Evolutionary conservation across 306 rosid species (phyloP), one percentile per base, ranked within the genome.

Genomic region (Mimosa pudica): DNA sequence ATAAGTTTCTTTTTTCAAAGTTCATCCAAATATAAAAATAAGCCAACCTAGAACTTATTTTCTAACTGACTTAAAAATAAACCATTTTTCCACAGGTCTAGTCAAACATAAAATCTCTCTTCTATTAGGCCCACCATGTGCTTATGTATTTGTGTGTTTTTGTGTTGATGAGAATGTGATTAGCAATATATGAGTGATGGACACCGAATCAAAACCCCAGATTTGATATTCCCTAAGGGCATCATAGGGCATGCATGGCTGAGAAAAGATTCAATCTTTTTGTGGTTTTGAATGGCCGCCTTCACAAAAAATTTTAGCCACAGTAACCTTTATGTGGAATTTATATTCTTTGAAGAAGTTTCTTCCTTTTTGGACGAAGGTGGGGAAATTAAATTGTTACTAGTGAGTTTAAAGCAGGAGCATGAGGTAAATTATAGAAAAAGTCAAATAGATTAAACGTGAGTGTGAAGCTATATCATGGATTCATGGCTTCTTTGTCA

Each of bases 241-340:
- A 18, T 38, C 42, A 38, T 38, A 38, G 42, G 42, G 42, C 0
- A 55, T 24, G 33, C 63, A 57, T 18, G 63, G 63, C 63, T 18
- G 33, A n/a, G 61, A 57, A 57, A 57, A 44, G 18, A 6, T 12
- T 41, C 72, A n/a, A 9, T 4, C 52, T 18, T 20, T 20, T 79
- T 62, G 49, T 7, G 71, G 24, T 20, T n/a, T 9, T 41, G 16
- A 24, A 67, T 68, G 47, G 5, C 4, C 64, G 2, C 4, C 36
- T 75, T 68, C 80, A 36, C 76, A 38, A 64, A 47, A 47, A 30
- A 30, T 66, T 66, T 30, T 41, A 33, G 42, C 44, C 68, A 30
- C n/a, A 1, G 38, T 32, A 61, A 10, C 41, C 66, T 30, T 32
- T 24, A 62, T 24, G 8, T 4, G 66, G 3, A 30, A 61, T 30